These are phyloP conservation scores for Cordyceps javanica DNA, from an alignment of 2,329 filamentous ascomycete species.

Conservation along the genomic window DNA sequence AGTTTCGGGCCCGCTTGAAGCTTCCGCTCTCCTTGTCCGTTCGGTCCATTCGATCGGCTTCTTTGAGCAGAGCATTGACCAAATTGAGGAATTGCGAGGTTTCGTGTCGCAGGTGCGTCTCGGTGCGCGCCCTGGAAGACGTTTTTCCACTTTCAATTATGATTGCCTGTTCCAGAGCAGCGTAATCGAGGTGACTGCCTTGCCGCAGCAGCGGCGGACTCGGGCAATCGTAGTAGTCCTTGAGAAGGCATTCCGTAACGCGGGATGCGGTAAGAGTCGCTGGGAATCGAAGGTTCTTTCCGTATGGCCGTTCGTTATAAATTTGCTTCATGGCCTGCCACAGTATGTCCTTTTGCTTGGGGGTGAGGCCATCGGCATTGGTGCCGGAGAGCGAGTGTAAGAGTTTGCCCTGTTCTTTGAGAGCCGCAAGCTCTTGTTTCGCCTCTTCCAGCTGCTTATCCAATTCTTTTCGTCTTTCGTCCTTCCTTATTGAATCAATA, in stretches of 20 bases:
- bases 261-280: slow-evolving; percentile 22
- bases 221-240: slow-evolving; percentile 24
- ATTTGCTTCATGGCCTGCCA: slow-evolving; percentile 27
- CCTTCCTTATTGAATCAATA: slow-evolving; percentile 55
- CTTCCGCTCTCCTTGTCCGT: slow-evolving; percentile 20
- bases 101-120: slow-evolving; percentile 24
- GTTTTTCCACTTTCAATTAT: slow-evolving; percentile 23
- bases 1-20: slow-evolving; percentile 23
- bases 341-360: slow-evolving; percentile 26
- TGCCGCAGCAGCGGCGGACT: slow-evolving; percentile 18
- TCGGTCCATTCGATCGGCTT: slow-evolving; percentile 20
- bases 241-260: slow-evolving; percentile 22
- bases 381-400: slow-evolving; percentile 12
- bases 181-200: slow-evolving; percentile 23
- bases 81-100: slow-evolving; percentile 22
- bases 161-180: slow-evolving; percentile 24
- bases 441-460: slow-evolving; percentile 54
- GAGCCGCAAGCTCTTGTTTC: slow-evolving; percentile 37
- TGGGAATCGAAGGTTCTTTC: slow-evolving; percentile 30
- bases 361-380: slow-evolving; percentile 17
- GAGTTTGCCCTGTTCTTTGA: slow-evolving; percentile 27
- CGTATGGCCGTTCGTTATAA: slow-evolving; percentile 26
- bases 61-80: slow-evolving; percentile 25
- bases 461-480: slow-evolving; percentile 51
- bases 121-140: slow-evolving; percentile 18